Percentiles rank a stretch among this genome's conserved stretches.
These are phyloP conservation scores for Angophora floribunda DNA, from an alignment of 345 rosid species.

Conservation along the genomic window DNA sequence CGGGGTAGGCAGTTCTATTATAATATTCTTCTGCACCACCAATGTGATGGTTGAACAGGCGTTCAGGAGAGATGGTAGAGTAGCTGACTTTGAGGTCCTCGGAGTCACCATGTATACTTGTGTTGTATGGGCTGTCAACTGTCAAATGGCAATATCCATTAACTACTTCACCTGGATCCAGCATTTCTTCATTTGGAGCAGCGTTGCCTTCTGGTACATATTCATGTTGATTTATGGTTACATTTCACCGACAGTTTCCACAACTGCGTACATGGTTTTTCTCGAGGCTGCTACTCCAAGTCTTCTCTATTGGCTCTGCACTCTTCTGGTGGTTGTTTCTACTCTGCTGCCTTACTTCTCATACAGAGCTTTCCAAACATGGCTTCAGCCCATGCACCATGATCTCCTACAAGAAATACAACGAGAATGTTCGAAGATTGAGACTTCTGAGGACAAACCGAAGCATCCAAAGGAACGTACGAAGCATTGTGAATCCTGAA, in stretches of 20 bases:
- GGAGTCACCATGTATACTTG: constrained; percentile 82
- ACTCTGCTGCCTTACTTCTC: constrained; percentile 64
- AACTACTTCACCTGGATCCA: constrained; percentile 99
- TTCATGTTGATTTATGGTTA: constrained; percentile 64
- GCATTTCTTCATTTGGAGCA: constrained; percentile 92
- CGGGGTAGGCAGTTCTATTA: constrained; percentile 67
- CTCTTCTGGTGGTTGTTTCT: constrained; percentile 47
- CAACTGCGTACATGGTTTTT: constrained; percentile 69
- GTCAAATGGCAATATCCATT: constrained; percentile 83
- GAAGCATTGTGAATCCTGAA: constrained; percentile 17
- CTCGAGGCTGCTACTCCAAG: constrained; percentile 75
- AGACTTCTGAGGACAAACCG: constrained; percentile 22
- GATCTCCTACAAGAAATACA: constrained; percentile 40
- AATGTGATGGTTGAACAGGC: constrained; percentile 50
- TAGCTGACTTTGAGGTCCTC: constrained; percentile 54
- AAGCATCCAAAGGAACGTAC: constrained; percentile 26
- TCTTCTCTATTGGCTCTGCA: constrained; percentile 51
- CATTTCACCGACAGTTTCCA: constrained; percentile 47
- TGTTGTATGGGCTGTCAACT: constrained; percentile 81
- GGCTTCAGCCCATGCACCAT: constrained; percentile 69
- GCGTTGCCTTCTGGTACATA: constrained; percentile 75
- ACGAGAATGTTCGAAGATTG: constrained; percentile 1
- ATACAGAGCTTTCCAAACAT: constrained; percentile 68
- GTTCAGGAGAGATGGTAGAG: constrained; percentile 60
- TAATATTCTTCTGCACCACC: constrained; percentile 65